These are phyloP conservation scores for Aureobasidium sp. DNA, from an alignment of 2,329 filamentous ascomycete genomes.

Conservation along the genomic window DNA sequence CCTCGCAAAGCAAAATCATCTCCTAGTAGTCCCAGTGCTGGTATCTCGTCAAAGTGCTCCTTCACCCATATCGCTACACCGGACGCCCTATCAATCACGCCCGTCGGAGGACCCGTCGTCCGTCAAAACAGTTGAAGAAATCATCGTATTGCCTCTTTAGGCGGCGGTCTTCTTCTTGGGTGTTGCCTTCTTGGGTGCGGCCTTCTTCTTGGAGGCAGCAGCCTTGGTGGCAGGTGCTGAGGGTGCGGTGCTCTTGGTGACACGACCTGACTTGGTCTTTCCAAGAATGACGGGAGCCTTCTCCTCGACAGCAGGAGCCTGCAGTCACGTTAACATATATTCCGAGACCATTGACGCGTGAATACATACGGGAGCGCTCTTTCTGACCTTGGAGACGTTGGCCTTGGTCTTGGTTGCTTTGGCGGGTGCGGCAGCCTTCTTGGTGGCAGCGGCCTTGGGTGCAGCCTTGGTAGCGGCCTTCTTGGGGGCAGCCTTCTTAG, in stretches of 20 bases:
- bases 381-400: conserved; percentile 38
- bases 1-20: conserved; percentile 10
- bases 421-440: conserved; percentile 24
- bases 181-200: conserved; percentile 33
- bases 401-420: conserved; percentile 34
- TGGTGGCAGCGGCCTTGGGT: conserved; percentile 24
- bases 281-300: conserved; percentile 58
- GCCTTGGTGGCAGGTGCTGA: conserved; percentile 30
- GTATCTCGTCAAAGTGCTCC: conserved; percentile 11
- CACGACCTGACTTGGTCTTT: conserved; percentile 81
- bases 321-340: neutral
- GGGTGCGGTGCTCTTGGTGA: conserved; percentile 59
- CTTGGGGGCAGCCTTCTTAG: conserved; percentile 20
- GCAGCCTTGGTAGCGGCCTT: conserved; percentile 24
- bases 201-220: conserved; percentile 36
- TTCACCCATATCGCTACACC: conserved; percentile 7
- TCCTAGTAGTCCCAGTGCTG: conserved; percentile 9
- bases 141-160: neutral
- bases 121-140: conserved; percentile 8
- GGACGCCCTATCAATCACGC: conserved; percentile 3
- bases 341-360: neutral
- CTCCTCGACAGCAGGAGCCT: conserved; percentile 60
- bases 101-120: conserved; percentile 6
- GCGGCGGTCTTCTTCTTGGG: conserved; percentile 33
- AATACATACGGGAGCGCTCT: conserved; percentile 29